Percentiles rank a stretch among this genome's conserved stretches.
Conservation (phyloP, 768 basidiomycete genomes). For the Termitomyces heimii region DNA sequence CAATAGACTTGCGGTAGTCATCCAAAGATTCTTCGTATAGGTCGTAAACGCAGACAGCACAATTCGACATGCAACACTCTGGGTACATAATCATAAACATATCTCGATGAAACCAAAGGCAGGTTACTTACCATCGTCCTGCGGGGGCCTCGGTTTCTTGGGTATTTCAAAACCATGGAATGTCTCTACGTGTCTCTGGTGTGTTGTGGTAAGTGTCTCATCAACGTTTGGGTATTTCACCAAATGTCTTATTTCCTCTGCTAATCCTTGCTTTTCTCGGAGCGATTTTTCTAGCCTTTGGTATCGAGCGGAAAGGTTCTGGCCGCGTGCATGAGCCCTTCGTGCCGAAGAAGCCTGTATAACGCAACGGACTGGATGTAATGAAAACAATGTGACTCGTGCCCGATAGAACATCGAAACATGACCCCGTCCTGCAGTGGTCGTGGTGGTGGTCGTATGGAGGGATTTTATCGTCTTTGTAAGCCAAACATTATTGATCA, state of each 20-base stretch:
- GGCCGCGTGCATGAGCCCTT: slow-evolving; percentile 36
- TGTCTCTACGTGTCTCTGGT: slow-evolving; percentile 13
- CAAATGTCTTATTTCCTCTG: slow-evolving; percentile 22
- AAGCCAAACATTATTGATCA: not conserved
- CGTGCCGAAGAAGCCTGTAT: slow-evolving; percentile 12
- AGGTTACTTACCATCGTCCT: slow-evolving; percentile 54
- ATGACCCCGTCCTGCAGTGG: slow-evolving; percentile 9
- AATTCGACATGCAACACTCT: slow-evolving; percentile 97
- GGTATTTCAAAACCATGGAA: slow-evolving; percentile 59
- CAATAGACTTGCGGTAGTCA: slow-evolving; percentile 53
- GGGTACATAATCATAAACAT: not conserved
- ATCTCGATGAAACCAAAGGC: not conserved
- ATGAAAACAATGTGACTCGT: slow-evolving; percentile 3
- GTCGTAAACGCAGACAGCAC: slow-evolving; percentile 89
- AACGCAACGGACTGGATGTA: not conserved
- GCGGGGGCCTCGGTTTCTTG: slow-evolving; percentile 53
- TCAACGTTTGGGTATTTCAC: slow-evolving; percentile 4
- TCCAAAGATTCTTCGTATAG: slow-evolving; percentile 72
- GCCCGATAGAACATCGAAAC: slow-evolving; percentile 14
- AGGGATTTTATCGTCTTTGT: slow-evolving; percentile 3
- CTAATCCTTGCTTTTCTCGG: slow-evolving; percentile 34
- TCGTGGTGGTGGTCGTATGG: not conserved
- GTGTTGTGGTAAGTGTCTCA: not conserved
- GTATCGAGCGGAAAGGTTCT: slow-evolving; percentile 56
- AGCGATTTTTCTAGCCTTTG: slow-evolving; percentile 48